Evolutionary conservation across 2,329 filamentous ascomycete species (phyloP).

Genomic region (Penicillium sp.): DNA sequence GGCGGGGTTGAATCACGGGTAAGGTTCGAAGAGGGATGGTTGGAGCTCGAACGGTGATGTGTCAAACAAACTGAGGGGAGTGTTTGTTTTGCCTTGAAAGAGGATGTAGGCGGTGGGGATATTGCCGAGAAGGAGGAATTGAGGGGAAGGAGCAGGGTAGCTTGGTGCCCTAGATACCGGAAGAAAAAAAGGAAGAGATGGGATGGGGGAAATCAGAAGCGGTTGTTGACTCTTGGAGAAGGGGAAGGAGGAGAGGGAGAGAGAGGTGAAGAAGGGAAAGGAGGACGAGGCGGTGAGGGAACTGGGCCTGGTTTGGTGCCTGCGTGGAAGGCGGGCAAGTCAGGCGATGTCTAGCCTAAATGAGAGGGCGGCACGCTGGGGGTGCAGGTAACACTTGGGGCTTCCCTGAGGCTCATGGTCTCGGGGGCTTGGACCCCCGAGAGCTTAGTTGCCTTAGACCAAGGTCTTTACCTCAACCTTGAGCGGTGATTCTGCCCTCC

Average conservation of each 20-base stretch:
- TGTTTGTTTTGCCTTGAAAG: constrained; percentile 35
- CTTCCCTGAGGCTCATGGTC: not conserved
- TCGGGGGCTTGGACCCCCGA: not conserved
- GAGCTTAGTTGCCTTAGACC: not conserved
- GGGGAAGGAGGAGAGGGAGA: constrained; percentile 14
- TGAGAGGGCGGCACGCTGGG: too few relatives aligned
- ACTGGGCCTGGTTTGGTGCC: constrained; percentile 18
- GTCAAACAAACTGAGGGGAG: constrained; percentile 69
- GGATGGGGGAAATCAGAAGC: constrained; percentile 24
- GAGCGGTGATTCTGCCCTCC: not conserved
- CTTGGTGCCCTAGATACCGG: constrained; percentile 80
- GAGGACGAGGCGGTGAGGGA: constrained; percentile 29
- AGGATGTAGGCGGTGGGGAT: constrained; percentile 27
- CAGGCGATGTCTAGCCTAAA: not conserved
- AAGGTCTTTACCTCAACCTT: not conserved
- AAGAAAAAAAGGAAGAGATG: constrained; percentile 28
- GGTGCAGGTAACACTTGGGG: not conserved
- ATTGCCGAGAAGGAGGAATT: constrained; percentile 59
- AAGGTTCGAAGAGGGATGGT: not conserved
- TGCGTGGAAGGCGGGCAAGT: not conserved
- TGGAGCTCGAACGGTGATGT: constrained; percentile 27
- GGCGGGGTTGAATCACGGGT: constrained; percentile 33
- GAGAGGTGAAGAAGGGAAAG: constrained; percentile 19
- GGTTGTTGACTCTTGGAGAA: constrained; percentile 29
- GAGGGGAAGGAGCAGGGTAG: constrained; percentile 69